Evolutionary conservation across 345 rosid genomes (phyloP).

Genomic region (Acer campestre): DNA sequence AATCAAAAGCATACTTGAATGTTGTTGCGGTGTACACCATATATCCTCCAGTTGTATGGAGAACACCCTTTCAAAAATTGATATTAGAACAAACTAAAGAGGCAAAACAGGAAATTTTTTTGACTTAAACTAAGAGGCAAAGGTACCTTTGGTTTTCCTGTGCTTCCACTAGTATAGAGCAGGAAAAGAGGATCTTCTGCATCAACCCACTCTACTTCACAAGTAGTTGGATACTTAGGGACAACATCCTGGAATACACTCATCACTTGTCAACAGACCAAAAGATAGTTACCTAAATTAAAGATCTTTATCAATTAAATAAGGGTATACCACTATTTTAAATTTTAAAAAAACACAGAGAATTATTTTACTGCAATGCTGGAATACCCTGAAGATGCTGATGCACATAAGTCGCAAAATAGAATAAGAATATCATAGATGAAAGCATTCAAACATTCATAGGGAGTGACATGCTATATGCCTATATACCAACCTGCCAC

Average conservation of each 20-base stretch:
- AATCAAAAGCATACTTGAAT: slow-evolving; percentile 97
- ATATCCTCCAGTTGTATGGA: slow-evolving; percentile 98
- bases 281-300: background rate
- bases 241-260: slow-evolving; percentile 64
- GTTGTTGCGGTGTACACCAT: slow-evolving; percentile 96
- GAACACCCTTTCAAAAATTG: slow-evolving; percentile 69
- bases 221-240: slow-evolving; percentile 73
- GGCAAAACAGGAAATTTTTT: slow-evolving; percentile 10
- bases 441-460: background rate
- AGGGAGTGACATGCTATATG: background rate
- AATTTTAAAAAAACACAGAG: background rate
- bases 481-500: slow-evolving; percentile 80
- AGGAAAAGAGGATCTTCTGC: slow-evolving; percentile 97
- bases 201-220: slow-evolving; percentile 98
- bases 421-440: background rate
- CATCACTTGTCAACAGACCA: slow-evolving; percentile 21
- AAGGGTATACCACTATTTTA: background rate
- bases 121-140: slow-evolving; percentile 10
- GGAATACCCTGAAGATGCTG: background rate
- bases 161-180: slow-evolving; percentile 98
- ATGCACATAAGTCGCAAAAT: background rate
- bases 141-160: slow-evolving; percentile 96
- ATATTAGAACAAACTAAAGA: slow-evolving; percentile 25
- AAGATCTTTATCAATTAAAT: slow-evolving; percentile 2
- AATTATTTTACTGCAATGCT: background rate